These are phyloP conservation scores for Cupressus sempervirens DNA, from an alignment of 75 land plant genomes.

Conservation along the genomic window DNA sequence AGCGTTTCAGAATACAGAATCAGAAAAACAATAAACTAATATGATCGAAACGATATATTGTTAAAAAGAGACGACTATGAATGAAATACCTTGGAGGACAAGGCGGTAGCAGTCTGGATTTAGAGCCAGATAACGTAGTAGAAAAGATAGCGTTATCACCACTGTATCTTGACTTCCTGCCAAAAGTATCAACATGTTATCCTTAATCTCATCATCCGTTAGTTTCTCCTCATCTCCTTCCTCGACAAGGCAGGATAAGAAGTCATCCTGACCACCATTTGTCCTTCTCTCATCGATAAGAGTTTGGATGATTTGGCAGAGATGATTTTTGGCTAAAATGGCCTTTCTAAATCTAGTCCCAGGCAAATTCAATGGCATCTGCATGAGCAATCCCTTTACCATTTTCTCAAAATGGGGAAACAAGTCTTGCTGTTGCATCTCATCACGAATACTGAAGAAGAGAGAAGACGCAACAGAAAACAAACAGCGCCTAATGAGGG, in stretches of 20 bases:
- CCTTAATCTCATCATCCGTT: slow-evolving; percentile 36
- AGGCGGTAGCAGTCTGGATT: slow-evolving; percentile 23
- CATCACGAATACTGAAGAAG: slow-evolving; percentile 33
- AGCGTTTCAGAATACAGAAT: no score
- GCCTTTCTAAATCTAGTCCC: slow-evolving; percentile 30
- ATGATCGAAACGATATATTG: no score
- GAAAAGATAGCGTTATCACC: slow-evolving; percentile 17
- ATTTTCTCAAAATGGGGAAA: slow-evolving; percentile 18
- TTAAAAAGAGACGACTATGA: no score
- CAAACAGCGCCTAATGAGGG: slow-evolving; percentile 34
- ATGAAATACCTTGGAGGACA: slow-evolving; percentile 17
- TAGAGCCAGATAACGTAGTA: slow-evolving; percentile 39
- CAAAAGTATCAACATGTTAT: slow-evolving; percentile 41
- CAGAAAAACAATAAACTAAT: no score
- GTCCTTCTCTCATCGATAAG: slow-evolving; percentile 21
- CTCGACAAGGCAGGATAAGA: slow-evolving; percentile 25
- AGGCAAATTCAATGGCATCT: slow-evolving; percentile 36
- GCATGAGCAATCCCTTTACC: slow-evolving; percentile 15
- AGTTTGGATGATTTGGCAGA: slow-evolving; percentile 15
- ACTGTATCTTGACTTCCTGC: slow-evolving; percentile 53
- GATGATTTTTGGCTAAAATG: slow-evolving; percentile 16
- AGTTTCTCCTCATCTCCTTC: slow-evolving; percentile 17
- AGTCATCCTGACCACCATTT: slow-evolving; percentile 14
- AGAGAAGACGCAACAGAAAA: slow-evolving; percentile 30
- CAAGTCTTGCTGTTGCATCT: slow-evolving; percentile 16